Conservation (phyloP, 1,284 basidiomycete species). For the Puccinia polysora region DNA sequence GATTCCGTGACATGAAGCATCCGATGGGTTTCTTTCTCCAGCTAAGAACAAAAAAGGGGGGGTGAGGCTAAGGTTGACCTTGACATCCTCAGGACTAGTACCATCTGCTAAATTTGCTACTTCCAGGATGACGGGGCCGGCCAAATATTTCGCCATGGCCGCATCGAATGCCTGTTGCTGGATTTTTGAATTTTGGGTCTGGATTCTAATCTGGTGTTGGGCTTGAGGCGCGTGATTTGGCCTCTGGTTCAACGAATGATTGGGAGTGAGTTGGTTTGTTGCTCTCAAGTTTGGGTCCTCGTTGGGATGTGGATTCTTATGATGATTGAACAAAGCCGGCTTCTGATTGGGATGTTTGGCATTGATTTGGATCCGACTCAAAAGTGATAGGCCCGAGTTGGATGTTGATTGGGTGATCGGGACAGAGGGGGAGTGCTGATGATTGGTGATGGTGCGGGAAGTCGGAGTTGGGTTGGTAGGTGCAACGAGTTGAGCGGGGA, state of each 20-base stretch:
- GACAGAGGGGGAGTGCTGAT: background rate
- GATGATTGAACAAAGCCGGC: constrained; percentile 1
- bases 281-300: background rate
- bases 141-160: constrained; percentile 22
- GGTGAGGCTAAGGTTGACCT: background rate
- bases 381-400: constrained; percentile 20
- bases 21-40: no score
- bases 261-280: background rate
- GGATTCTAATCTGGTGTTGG: background rate
- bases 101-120: constrained; percentile 39
- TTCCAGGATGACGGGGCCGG: constrained; percentile 35
- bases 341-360: background rate
- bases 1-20: background rate
- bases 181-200: background rate
- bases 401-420: background rate
- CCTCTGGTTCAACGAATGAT: background rate
- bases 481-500: no score
- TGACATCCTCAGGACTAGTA: constrained; percentile 38
- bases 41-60: no score
- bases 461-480: background rate
- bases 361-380: constrained; percentile 24
- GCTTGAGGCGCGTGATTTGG: background rate
- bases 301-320: background rate
- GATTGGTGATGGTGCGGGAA: background rate
- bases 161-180: constrained; percentile 13